Evolutionary conservation across 768 basidiomycete genomes (phyloP).

Genomic region (Boletus fagicola): DNA sequence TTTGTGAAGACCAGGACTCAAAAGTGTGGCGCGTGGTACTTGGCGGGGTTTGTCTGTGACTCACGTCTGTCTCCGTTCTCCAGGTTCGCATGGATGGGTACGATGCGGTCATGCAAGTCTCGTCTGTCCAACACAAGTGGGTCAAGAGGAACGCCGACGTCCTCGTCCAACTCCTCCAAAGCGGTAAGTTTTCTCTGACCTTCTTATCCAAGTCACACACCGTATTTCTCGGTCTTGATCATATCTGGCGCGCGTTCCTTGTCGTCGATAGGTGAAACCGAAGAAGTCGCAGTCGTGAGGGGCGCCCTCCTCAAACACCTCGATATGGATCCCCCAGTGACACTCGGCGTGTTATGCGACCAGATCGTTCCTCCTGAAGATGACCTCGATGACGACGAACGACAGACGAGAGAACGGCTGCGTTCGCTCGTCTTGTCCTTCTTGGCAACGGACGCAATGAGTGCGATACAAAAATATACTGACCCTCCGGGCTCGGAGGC

Average conservation of each 20-base stretch:
- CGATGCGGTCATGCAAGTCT: slow-evolving; percentile 52
- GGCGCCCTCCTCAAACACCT: slow-evolving; percentile 59
- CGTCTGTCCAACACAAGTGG: slow-evolving; percentile 50
- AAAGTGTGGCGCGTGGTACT: slow-evolving; percentile 37
- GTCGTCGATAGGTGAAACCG: slow-evolving; percentile 54
- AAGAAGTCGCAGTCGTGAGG: slow-evolving; percentile 62
- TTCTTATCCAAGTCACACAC: background rate
- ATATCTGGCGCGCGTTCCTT: slow-evolving; percentile 12
- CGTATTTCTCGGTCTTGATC: slow-evolving; percentile 18
- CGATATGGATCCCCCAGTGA: slow-evolving; percentile 57
- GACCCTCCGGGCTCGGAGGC: slow-evolving; percentile 41
- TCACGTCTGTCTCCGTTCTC: background rate
- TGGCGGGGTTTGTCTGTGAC: slow-evolving; percentile 5
- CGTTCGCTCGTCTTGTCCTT: slow-evolving; percentile 60
- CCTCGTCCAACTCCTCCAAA: slow-evolving; percentile 70
- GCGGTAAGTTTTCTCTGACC: slow-evolving; percentile 46
- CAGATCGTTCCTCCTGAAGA: slow-evolving; percentile 56
- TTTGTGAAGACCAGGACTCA: slow-evolving; percentile 66
- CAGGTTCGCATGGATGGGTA: slow-evolving; percentile 75
- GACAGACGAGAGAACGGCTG: slow-evolving; percentile 52
- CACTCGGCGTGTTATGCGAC: slow-evolving; percentile 67
- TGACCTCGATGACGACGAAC: slow-evolving; percentile 55
- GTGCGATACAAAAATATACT: slow-evolving; percentile 44
- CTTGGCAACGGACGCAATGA: slow-evolving; percentile 51
- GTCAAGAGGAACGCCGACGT: slow-evolving; percentile 74